These are phyloP conservation scores for Trichophyton benhamiae DNA, from an alignment of 2,329 filamentous ascomycete species.

Conservation along the genomic window DNA sequence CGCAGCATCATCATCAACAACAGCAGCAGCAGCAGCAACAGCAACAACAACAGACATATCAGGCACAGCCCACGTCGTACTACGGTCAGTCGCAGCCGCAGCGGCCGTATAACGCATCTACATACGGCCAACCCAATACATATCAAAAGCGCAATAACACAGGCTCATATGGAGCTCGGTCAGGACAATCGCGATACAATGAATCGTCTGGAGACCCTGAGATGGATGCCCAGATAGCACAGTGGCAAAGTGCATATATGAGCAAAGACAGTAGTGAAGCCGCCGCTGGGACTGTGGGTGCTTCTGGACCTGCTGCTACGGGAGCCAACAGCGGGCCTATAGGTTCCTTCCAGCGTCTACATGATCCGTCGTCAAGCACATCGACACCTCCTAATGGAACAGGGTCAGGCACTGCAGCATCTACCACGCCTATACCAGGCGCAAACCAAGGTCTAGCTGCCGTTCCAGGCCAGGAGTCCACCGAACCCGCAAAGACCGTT, in stretches of 20 bases:
- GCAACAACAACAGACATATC: constrained; percentile 7
- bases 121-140: constrained; percentile 34
- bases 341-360: constrained; percentile 23
- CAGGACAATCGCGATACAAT: constrained; percentile 14
- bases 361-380: constrained; percentile 13
- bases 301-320: constrained; percentile 27
- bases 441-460: constrained; percentile 28
- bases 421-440: constrained; percentile 29
- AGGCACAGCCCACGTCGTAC: constrained; percentile 16
- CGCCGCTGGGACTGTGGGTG: constrained; percentile 22
- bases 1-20: constrained; percentile 33
- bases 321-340: constrained; percentile 36
- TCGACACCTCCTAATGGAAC: constrained; percentile 21
- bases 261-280: constrained; percentile 40
- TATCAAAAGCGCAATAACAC: constrained; percentile 15
- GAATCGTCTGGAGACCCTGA: constrained; percentile 53
- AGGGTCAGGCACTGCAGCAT: constrained; percentile 19
- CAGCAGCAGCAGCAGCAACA: constrained; percentile 16
- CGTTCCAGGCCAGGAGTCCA: constrained; percentile 29
- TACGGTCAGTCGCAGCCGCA: constrained; percentile 31
- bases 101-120: constrained; percentile 11
- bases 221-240: constrained; percentile 79
- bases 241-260: constrained; percentile 86
- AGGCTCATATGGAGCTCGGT: constrained; percentile 14
- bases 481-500: constrained; percentile 62